phyloP scores from a whole-genome alignment of 495 filamentous ascomycete genomes.

The Penicillium desertorum region DNA sequence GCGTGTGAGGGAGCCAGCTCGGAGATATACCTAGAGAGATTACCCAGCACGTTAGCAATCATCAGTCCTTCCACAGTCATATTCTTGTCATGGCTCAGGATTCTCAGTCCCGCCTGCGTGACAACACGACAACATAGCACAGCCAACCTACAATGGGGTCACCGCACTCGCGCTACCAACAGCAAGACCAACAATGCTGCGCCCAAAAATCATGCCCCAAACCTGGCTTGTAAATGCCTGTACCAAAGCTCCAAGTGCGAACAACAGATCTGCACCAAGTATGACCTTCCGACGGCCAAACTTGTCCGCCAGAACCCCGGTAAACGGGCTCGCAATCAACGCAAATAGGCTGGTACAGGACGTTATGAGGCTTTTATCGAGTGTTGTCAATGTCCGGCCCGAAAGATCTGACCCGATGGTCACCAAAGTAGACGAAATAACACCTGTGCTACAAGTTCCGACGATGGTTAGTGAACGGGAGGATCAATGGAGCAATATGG shows the following conservation, averaged over 20 bases:
- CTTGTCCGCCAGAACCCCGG: slow-evolving; percentile 71
- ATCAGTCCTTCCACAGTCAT: neutral
- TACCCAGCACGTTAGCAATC: slow-evolving; percentile 1
- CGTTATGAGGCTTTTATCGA: slow-evolving; percentile 83
- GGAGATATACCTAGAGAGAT: slow-evolving; percentile 62
- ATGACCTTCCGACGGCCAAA: slow-evolving; percentile 75
- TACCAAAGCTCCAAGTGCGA: slow-evolving; percentile 68
- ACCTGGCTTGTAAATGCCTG: slow-evolving; percentile 69
- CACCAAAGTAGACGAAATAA: slow-evolving; percentile 85
- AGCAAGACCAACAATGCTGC: slow-evolving; percentile 76
- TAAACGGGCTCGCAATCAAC: slow-evolving; percentile 71
- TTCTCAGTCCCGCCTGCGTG: neutral
- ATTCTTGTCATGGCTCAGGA: neutral
- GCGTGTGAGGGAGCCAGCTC: slow-evolving; percentile 76
- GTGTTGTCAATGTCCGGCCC: slow-evolving; percentile 58
- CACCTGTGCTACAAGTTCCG: slow-evolving; percentile 66
- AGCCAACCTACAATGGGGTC: slow-evolving; percentile 62
- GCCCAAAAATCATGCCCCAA: slow-evolving; percentile 70
- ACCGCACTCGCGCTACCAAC: slow-evolving; percentile 83
- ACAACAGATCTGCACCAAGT: slow-evolving; percentile 74
- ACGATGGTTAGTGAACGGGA: slow-evolving; percentile 18
- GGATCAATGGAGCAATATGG: neutral
- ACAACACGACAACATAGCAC: neutral
- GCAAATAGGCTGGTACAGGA: slow-evolving; percentile 79
- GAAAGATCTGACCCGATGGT: slow-evolving; percentile 77